Conservation (phyloP, 495 filamentous ascomycete genomes). For the Aspergillus nidulans region DNA sequence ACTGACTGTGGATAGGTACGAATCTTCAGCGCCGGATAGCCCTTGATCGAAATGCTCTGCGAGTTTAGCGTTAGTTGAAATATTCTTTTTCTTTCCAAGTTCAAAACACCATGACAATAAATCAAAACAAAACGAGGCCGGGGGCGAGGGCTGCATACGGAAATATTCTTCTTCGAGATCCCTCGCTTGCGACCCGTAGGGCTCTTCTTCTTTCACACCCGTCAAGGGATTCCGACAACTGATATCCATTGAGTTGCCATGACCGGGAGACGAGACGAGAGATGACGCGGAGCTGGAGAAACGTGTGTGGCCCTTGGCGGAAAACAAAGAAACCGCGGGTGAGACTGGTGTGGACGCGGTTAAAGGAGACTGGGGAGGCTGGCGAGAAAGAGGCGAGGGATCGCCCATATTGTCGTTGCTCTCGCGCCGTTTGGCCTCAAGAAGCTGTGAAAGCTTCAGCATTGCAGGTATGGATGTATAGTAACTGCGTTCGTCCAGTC, state of each 20-base stretch:
- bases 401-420: conserved; percentile 25
- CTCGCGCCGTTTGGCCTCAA: conserved; percentile 26
- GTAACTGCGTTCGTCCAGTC: not conserved
- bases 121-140: conserved; percentile 11
- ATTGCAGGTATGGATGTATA: conserved; percentile 11
- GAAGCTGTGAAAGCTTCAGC: conserved; percentile 26
- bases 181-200: conserved; percentile 36
- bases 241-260: conserved; percentile 49
- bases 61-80: not conserved
- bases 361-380: conserved; percentile 28
- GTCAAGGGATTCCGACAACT: conserved; percentile 44
- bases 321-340: conserved; percentile 41
- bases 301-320: conserved; percentile 34
- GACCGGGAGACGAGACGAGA: conserved; percentile 47
- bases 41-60: conserved; percentile 39
- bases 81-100: conserved; percentile 6
- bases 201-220: conserved; percentile 54
- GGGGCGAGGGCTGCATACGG: conserved; percentile 31
- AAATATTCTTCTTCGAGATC: conserved; percentile 44
- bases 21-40: conserved; percentile 27
- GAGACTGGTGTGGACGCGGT: conserved; percentile 42
- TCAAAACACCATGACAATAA: conserved; percentile 4
- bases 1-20: conserved; percentile 31
- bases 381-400: conserved; percentile 14
- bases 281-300: conserved; percentile 59